A percentile compares a stretch with the other conserved stretches of the same genome.
phyloP scores from a whole-genome alignment of 345 rosid species.

The Brassica incana region DNA sequence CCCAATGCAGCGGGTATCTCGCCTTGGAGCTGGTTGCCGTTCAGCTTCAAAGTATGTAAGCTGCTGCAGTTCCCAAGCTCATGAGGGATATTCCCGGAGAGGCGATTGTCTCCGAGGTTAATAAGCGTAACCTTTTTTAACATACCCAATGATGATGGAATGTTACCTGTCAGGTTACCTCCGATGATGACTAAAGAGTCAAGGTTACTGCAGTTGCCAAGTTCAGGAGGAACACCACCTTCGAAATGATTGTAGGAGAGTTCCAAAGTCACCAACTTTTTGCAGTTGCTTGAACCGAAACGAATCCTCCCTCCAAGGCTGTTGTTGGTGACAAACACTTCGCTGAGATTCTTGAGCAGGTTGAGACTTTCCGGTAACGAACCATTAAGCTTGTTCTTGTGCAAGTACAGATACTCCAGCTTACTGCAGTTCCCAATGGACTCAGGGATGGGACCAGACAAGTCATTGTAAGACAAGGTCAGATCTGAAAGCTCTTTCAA shows the following conservation, averaged over 20 bases:
- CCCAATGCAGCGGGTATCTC: slow-evolving; percentile 63
- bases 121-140: slow-evolving; percentile 42
- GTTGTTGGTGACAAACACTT: slow-evolving; percentile 46
- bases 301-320: slow-evolving; percentile 57
- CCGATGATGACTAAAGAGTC: slow-evolving; percentile 35
- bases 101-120: slow-evolving; percentile 56
- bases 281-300: slow-evolving; percentile 49
- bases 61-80: slow-evolving; percentile 73
- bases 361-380: slow-evolving; percentile 59
- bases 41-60: slow-evolving; percentile 41
- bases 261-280: slow-evolving; percentile 48
- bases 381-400: slow-evolving; percentile 52
- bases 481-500: slow-evolving; percentile 43
- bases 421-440: slow-evolving; percentile 60
- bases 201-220: slow-evolving; percentile 66
- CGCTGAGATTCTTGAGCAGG: slow-evolving; percentile 50
- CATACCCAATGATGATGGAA: slow-evolving; percentile 67
- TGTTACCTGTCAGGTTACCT: slow-evolving; percentile 54
- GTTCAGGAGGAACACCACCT: slow-evolving; percentile 57
- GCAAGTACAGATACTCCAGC: slow-evolving; percentile 47
- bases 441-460: slow-evolving; percentile 63
- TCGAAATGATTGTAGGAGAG: slow-evolving; percentile 56
- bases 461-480: slow-evolving; percentile 39
- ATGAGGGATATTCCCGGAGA: slow-evolving; percentile 65
- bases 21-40: slow-evolving; percentile 63